Base-by-base conservation (phyloP, 2,329 filamentous ascomycete genomes). In the Xylariomycetidae sp. region DNA sequence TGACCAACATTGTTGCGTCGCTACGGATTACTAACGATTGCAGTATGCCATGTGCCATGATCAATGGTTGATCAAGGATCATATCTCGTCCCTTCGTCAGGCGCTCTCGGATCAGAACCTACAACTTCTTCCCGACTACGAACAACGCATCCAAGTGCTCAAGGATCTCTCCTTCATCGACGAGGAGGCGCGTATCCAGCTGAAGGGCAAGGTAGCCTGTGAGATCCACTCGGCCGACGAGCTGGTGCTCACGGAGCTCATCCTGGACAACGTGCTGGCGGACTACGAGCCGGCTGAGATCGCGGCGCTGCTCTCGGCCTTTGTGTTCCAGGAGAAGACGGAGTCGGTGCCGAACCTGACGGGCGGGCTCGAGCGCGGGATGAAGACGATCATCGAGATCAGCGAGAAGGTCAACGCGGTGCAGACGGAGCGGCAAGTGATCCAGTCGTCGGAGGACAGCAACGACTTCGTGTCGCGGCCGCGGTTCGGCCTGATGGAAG, bases 321-420 rank as follows among this genome's bases (percentile, higher is more conserved):
- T 98, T 58, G 89, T 98, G 3, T 98, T 98, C 69, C 88, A 97
- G 56, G 92, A 98, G 57, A 97, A 96, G 66, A 96, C 92, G 0
- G 82, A 88, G 16, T 74, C 75, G 5, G 77, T 82, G 13, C 90
- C 92, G 0, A 85, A 80, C 4, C 67, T 98, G 38, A 94, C 88
- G 0, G 79, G 84, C 4, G 84, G 80, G 31, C 76, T 98, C 9
- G 84, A 94, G 55, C 77, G 77, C 17, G 92, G 89, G 9, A 84
- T 85, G 53, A 80, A 85, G 38, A 88, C 83, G 7, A 96, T 98
- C 48, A 77, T 97, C 41, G 78, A 80, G 40, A 92, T 98, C 29
- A 86, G 88, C 5, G 88, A 97, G 55, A 92, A 89, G 59, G 86
- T 97, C 34, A 96, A 96, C 57, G 75, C 82, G 23, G 82, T 90